Evolutionary conservation across 2,329 filamentous ascomycete genomes (phyloP).

Genomic region (Tympanopsis confertula): DNA sequence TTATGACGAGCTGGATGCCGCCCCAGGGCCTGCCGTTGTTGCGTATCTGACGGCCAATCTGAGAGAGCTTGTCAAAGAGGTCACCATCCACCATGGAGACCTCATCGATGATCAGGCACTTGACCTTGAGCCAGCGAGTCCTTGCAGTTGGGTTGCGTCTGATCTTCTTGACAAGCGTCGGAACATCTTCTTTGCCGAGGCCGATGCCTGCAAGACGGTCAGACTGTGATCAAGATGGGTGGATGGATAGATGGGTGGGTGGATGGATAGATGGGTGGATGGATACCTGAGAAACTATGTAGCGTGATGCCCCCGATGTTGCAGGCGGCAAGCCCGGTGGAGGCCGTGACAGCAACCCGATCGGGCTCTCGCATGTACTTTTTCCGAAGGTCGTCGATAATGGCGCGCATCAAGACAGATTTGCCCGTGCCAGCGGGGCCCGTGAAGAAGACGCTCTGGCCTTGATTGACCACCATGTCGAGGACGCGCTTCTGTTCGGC

Average conservation of each 20-base stretch:
- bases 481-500: slow-evolving; percentile 78
- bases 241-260: too few relatives aligned
- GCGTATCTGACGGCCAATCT: slow-evolving; percentile 71
- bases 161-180: slow-evolving; percentile 79
- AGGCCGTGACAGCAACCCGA: slow-evolving; percentile 83
- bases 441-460: slow-evolving; percentile 92
- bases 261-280: too few relatives aligned
- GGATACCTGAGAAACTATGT: slow-evolving; percentile 94
- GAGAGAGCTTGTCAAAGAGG: slow-evolving; percentile 88
- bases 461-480: slow-evolving; percentile 67
- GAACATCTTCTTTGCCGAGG: slow-evolving; percentile 77
- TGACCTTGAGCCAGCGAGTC: slow-evolving; percentile 78
- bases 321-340: slow-evolving; percentile 88
- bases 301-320: slow-evolving; percentile 93
- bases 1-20: slow-evolving; percentile 89
- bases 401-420: slow-evolving; percentile 86
- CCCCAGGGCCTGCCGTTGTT: slow-evolving; percentile 91
- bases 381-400: slow-evolving; percentile 68
- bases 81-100: slow-evolving; percentile 98
- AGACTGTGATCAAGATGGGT: too few relatives aligned
- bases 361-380: slow-evolving; percentile 72
- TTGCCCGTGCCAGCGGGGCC: slow-evolving; percentile 95
- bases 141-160: slow-evolving; percentile 78
- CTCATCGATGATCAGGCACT: slow-evolving; percentile 82
- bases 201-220: too few relatives aligned